Percentiles rank a stretch among this genome's conserved stretches.
Evolutionary conservation across 2,329 filamentous ascomycete species (phyloP).

Genomic region (Neophaeococcomyces mojaviensis): DNA sequence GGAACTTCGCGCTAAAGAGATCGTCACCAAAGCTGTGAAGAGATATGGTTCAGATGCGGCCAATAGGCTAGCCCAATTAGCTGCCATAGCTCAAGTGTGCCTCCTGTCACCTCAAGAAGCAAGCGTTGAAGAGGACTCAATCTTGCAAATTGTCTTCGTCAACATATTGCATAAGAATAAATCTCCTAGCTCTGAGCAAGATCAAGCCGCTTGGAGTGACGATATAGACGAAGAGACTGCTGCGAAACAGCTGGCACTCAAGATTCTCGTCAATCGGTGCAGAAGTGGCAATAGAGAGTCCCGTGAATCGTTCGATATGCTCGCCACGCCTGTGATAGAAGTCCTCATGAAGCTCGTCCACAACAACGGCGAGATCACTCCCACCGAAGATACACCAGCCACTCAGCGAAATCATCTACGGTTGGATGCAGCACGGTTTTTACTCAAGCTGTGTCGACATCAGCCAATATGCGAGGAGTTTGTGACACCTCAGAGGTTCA

Average conservation of each 20-base stretch:
- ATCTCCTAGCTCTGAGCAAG: conserved; percentile 40
- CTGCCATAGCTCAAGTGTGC: conserved; percentile 58
- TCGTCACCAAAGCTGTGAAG: conserved; percentile 68
- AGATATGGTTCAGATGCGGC: conserved; percentile 65
- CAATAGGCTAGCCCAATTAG: conserved; percentile 59
- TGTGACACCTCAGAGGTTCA: conserved; percentile 67
- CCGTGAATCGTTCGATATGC: conserved; percentile 36
- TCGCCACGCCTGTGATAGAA: conserved; percentile 63
- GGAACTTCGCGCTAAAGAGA: conserved; percentile 76
- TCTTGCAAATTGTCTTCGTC: conserved; percentile 69
- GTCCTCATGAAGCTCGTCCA: conserved; percentile 70
- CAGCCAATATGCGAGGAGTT: conserved; percentile 66
- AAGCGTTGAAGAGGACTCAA: conserved; percentile 65
- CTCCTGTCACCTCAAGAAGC: conserved; percentile 66
- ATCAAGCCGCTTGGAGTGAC: conserved; percentile 52
- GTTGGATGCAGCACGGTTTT: conserved; percentile 69
- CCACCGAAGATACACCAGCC: conserved; percentile 64
- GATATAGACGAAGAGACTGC: conserved; percentile 73
- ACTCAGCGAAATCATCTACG: conserved; percentile 75
- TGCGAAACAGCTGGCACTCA: conserved; percentile 76
- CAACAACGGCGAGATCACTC: conserved; percentile 71
- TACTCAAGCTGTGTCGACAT: conserved; percentile 74
- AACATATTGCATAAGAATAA: conserved; percentile 63
- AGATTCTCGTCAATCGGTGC: conserved; percentile 77
- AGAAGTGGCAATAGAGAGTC: conserved; percentile 50